Conservation (phyloP, 331 rosid genomes). For the Prunus yedoensis region DNA sequence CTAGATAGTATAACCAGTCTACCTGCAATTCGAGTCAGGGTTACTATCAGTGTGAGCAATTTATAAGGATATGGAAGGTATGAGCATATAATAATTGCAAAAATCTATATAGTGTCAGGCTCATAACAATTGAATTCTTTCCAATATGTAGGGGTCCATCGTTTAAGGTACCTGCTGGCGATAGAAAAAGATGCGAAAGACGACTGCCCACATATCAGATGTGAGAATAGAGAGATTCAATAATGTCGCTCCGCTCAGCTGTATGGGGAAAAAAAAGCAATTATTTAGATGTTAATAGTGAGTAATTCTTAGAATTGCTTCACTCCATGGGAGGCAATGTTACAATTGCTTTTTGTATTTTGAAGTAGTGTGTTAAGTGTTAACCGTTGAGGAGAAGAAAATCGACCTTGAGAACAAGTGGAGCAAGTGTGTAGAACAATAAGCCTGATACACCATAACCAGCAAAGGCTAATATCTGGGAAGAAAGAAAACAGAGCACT, state of each 20-base stretch:
- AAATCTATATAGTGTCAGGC: neutral
- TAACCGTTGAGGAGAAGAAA: conserved; percentile 4
- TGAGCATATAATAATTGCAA: neutral
- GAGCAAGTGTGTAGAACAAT: conserved; percentile 51
- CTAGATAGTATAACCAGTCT: conserved; percentile 68
- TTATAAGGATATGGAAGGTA: neutral
- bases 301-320: neutral
- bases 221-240: conserved; percentile 69
- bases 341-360: neutral
- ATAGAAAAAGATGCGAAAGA: conserved; percentile 45
- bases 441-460: conserved; percentile 55
- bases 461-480: conserved; percentile 50
- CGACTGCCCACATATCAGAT: conserved; percentile 74
- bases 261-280: conserved; percentile 17
- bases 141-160: no score
- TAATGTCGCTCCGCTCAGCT: conserved; percentile 71
- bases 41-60: neutral
- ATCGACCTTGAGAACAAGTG: conserved; percentile 66
- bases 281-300: neutral
- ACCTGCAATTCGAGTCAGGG: conserved; percentile 45
- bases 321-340: neutral
- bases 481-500: neutral
- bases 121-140: neutral
- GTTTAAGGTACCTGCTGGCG: conserved; percentile 44
- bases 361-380: neutral